Evolutionary conservation across 1,139 yeast genomes (phyloP), one percentile per base, ranked within the genome.

Genomic region (Sugiyamaella xylanicola): DNA sequence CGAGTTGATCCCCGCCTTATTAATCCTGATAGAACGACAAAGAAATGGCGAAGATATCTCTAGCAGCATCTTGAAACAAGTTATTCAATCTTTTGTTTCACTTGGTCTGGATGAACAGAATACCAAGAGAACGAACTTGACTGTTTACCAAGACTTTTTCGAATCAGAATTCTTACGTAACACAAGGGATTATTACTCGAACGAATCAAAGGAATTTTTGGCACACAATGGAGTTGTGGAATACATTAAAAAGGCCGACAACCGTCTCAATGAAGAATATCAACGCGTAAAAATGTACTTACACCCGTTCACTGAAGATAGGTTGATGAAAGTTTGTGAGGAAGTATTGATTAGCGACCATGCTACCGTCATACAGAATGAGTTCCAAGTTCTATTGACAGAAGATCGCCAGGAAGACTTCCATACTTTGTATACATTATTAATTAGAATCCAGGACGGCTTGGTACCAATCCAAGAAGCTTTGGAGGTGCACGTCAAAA

Each of bases 241-340:
- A 68, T 93, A 93, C 73, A 86, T 93, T 83, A 84, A 82, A 62
- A 89, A 87, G 70, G 96, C 96, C 51, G 92, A 88, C 65, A 78
- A 82, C 48, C 79, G 97, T 61, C 82, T 93, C 49, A 81, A 82
- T 40, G 96, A 91, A 69, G 99, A 93, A 72, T 82, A 86, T 57
- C 81, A 85, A 50, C 79, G 95, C 51, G 84, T 93, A 59, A 86
- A 85, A 59, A 80, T 86, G 69, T 87, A 87, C 67, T 78, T 91
- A 70, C 96, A 92, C 71, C 95, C 90, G 55, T 92, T 88, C 68
- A 87, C 97, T 16, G 88, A 87, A 68, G 82, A 84, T 63, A 84
- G 85, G 48, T 79, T 93, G 58, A 82, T 89, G 65, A 90, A 84
- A 55, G 82, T 87, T 13, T 80, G 93, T 67, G 89, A 92, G 70